These are phyloP conservation scores for Scedosporium minutisporum DNA, from an alignment of 2,329 filamentous ascomycete species.

Conservation along the genomic window DNA sequence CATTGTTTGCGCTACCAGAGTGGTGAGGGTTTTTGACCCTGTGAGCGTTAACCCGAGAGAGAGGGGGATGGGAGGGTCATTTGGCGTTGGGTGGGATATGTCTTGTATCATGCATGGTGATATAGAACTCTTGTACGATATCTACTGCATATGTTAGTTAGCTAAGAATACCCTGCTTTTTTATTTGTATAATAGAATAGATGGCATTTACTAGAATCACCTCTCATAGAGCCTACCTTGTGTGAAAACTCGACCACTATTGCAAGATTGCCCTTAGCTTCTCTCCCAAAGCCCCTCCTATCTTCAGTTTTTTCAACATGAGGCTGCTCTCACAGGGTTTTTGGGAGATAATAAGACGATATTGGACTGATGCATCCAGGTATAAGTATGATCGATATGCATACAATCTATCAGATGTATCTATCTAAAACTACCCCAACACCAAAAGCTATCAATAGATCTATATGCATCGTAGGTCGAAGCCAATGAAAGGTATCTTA, in stretches of 20 bases:
- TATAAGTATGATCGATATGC: too few relatives aligned
- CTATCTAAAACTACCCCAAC: not conserved
- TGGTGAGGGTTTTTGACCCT: too few relatives aligned
- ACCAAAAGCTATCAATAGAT: not conserved
- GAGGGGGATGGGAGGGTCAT: not conserved
- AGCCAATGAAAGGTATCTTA: not conserved
- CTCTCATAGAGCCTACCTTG: not conserved
- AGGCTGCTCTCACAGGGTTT: too few relatives aligned
- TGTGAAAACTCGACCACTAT: too few relatives aligned
- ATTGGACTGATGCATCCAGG: too few relatives aligned
- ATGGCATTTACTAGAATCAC: not conserved
- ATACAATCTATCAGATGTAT: not conserved
- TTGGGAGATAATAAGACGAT: too few relatives aligned
- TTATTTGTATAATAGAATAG: not conserved
- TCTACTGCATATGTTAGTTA: not conserved
- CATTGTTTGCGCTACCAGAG: not conserved
- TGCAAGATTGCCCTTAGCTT: too few relatives aligned
- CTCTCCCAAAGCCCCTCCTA: too few relatives aligned
- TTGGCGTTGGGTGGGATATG: not conserved
- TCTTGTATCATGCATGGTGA: not conserved
- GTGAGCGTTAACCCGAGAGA: too few relatives aligned
- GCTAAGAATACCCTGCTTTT: not conserved
- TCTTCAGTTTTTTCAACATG: too few relatives aligned
- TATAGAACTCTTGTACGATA: not conserved
- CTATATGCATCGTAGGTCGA: not conserved